Percentiles rank a stretch among this genome's conserved stretches.
Conservation (phyloP, 2,329 filamentous ascomycete species). For the Pezicula rhizophila region DNA sequence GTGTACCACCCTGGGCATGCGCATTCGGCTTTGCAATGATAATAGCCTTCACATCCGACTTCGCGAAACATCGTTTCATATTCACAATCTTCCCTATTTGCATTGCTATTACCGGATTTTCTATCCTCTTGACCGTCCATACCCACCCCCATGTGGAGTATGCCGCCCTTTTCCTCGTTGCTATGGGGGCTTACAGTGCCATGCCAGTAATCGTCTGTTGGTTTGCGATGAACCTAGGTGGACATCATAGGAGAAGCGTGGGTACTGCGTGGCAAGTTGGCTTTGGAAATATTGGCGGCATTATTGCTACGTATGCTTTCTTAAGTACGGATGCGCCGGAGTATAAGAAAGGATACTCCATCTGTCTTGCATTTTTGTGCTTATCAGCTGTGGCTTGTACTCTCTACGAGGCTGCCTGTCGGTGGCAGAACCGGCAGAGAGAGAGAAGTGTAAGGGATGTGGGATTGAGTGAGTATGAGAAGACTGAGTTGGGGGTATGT, state of each 20-base stretch:
- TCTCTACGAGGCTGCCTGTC: constrained; percentile 54
- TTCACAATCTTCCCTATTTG: constrained; percentile 66
- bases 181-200: constrained; percentile 74
- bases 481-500: constrained; percentile 39
- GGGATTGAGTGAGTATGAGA: constrained; percentile 54
- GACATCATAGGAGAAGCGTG: constrained; percentile 64
- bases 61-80: constrained; percentile 62
- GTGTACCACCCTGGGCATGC: constrained; percentile 56
- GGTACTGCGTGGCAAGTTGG: constrained; percentile 73
- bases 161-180: constrained; percentile 73
- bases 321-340: constrained; percentile 58
- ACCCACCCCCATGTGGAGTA: constrained; percentile 65
- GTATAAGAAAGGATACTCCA: constrained; percentile 69
- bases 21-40: constrained; percentile 77
- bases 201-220: constrained; percentile 84
- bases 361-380: constrained; percentile 68
- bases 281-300: constrained; percentile 75
- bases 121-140: constrained; percentile 67
- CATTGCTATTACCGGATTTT: constrained; percentile 68
- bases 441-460: constrained; percentile 39
- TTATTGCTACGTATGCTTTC: constrained; percentile 70
- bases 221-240: constrained; percentile 75
- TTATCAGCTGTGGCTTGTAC: constrained; percentile 58
- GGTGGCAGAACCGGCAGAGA: constrained; percentile 54
- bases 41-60: constrained; percentile 68